Evolutionary conservation across 2,329 filamentous ascomycete genomes (phyloP).

Genomic region (Pezicula radicicola): DNA sequence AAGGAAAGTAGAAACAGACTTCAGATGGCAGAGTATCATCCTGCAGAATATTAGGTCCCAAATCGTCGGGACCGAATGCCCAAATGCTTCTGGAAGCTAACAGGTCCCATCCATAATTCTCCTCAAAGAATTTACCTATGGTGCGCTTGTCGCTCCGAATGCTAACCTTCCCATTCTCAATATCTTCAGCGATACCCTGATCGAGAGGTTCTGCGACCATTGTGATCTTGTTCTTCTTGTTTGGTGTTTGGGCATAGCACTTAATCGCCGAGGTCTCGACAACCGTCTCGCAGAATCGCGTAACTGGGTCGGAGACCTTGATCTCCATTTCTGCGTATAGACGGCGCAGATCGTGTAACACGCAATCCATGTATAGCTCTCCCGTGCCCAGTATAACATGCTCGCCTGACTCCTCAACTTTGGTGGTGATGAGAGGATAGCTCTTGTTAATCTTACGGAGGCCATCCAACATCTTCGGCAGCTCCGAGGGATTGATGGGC

Average conservation of each 20-base stretch:
- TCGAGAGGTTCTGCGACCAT: conserved; percentile 97
- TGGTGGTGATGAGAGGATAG: conserved; percentile 92
- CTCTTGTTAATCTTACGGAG: conserved; percentile 97
- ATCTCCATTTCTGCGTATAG: conserved; percentile 99
- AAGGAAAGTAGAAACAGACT: conserved; percentile 39
- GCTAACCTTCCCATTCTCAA: conserved; percentile 84
- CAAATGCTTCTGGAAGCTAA: conserved; percentile 93
- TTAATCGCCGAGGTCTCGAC: conserved; percentile 97
- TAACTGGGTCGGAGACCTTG: conserved; percentile 97
- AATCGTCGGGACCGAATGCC: conserved; percentile 96
- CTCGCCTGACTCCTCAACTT: conserved; percentile 97
- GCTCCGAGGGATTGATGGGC: conserved; percentile 94
- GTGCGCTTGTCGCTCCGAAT: conserved; percentile 92
- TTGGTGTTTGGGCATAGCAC: conserved; percentile 95
- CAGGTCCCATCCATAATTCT: conserved; percentile 95
- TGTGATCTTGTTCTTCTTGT: conserved; percentile 99
- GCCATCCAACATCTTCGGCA: conserved; percentile 98
- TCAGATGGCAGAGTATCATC: conserved; percentile 94
- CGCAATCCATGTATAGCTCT: conserved; percentile 99
- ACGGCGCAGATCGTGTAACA: conserved; percentile 86
- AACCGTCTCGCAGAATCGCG: conserved; percentile 95
- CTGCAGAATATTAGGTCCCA: conserved; percentile 91
- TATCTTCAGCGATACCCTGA: conserved; percentile 90
- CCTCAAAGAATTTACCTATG: conserved; percentile 95
- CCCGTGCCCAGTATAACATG: conserved; percentile 94